Evolutionary conservation across 306 rosid genomes (phyloP), one percentile per base, ranked within the genome.

Genomic region (Cucurbita pepo): DNA sequence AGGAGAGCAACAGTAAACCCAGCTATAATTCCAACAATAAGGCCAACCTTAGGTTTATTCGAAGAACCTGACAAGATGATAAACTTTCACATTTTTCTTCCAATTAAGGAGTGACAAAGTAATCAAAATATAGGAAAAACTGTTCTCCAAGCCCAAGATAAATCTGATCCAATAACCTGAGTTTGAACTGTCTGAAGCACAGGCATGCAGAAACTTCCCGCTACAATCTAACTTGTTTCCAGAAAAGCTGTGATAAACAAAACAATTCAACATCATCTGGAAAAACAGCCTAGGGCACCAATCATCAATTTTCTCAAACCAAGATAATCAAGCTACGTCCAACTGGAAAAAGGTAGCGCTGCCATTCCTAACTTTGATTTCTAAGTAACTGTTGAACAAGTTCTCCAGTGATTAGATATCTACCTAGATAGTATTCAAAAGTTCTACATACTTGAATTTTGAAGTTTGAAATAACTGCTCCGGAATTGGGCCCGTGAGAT

Each of bases 151-250:
- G 43, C 54, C 6, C 7, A 61, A 61, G 66, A 55, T 72, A 50
- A 76, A 70, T 78, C 54, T 71, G 56, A 76, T 72, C 75, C 71
- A 77, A 66, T 82, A 79, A 94, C 99, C 99, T 86, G 89, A 78
- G 71, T 77, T 76, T 55, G 78, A 76, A 71, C 18, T 80, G 65
- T 81, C 80, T 50, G 88, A 80, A 61, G 82, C 86, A 56, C 99
- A 94, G 41, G 63, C 81, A 72, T 56, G 89, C 62, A 30, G 69
- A 65, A 73, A 61, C 74, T 77, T 87, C 76, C 51, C 41, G 51
- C 90, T 95, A 82, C 99, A 94, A 21, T 83, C 77, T 81, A 94
- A 86, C 36, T 73, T 79, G 83, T 91, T 95, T 83, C 96, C 99
- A 16, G 92, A 84, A 79, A 91, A 95, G 84, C 99, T 95, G 89